Base-by-base conservation (phyloP, 1,139 yeast genomes). In the Hyphopichia khmerensis region DNA sequence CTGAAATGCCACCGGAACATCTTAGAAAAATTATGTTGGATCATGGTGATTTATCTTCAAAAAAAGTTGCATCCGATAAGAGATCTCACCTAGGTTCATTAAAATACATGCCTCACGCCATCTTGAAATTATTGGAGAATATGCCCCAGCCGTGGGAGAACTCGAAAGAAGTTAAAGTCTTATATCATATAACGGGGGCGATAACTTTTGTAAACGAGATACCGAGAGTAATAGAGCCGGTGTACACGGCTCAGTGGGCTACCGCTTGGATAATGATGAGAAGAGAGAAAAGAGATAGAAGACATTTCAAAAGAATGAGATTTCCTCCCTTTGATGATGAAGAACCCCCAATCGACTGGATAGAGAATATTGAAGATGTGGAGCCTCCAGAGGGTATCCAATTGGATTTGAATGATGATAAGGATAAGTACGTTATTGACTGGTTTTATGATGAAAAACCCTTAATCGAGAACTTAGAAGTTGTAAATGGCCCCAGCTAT, bases 111-210 rank as follows among this genome's bases (percentile, higher is more conserved):
- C 99, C 99, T 0, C 98, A 93, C 65, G 97, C 99, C 0, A 79
- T 91, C 1, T 63, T 90, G 47, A 95, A 95, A 62, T 74, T 95
- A 31, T 60, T 95, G 39, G 99, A 95, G 57, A 91, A 90, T 55
- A 93, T 95, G 93, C 99, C 99, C 0, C 96, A 90, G 59, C 99
- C 99, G 1, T 95, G 99, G 99, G 98, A 95, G 61, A 80, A 80
- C 46, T 70, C 78, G 1, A 87, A 87, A 46, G 95, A 87, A 43
- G 99, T 95, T 11, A 82, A 80, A 47, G 98, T 93, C 8, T 64
- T 93, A 36, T 93, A 93, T 58, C 99, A 93, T 57, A 77, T 80
- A 17, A 82, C 95, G 0, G 99, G 99, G 14, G 98, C 99, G 13
- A 87, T 95, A 24, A 90, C 99, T 0, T 90, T 95, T 72, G 96